Evolutionary conservation across 495 filamentous ascomycete genomes (phyloP).

Genomic region (Aspergillus olivimuriae): DNA sequence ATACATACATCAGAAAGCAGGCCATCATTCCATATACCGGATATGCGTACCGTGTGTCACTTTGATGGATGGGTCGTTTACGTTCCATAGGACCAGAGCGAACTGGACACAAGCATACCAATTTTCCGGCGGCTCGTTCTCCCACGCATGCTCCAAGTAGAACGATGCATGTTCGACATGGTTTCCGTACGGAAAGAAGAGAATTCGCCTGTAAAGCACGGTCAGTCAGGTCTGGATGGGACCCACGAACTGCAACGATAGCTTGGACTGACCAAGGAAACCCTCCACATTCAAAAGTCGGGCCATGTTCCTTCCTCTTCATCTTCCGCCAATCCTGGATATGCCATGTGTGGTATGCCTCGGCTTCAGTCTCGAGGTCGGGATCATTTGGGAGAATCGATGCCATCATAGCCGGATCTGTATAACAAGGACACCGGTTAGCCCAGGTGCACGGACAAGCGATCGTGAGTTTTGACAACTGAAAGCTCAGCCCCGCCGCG

Average conservation of each 20-base stretch:
- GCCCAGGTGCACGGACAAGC: slow-evolving; percentile 5
- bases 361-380: slow-evolving; percentile 65
- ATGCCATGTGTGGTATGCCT: slow-evolving; percentile 73
- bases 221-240: no score
- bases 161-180: slow-evolving; percentile 87
- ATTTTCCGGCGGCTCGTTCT: slow-evolving; percentile 65
- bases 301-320: slow-evolving; percentile 75
- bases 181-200: slow-evolving; percentile 94
- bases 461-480: neutral
- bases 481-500: slow-evolving; percentile 7
- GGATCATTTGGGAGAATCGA: slow-evolving; percentile 64
- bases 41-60: slow-evolving; percentile 52
- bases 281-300: slow-evolving; percentile 77
- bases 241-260: no score
- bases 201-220: slow-evolving; percentile 60
- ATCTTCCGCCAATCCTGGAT: slow-evolving; percentile 74
- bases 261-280: slow-evolving; percentile 67
- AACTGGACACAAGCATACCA: slow-evolving; percentile 98
- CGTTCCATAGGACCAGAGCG: slow-evolving; percentile 87
- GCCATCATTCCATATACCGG: neutral
- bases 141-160: slow-evolving; percentile 92
- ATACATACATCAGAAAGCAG: slow-evolving; percentile 15
- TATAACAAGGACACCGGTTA: slow-evolving; percentile 17
- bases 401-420: slow-evolving; percentile 83
- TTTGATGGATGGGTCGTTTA: slow-evolving; percentile 75